phyloP scores from a whole-genome alignment of 768 basidiomycete species.

The Suillus lakei region DNA sequence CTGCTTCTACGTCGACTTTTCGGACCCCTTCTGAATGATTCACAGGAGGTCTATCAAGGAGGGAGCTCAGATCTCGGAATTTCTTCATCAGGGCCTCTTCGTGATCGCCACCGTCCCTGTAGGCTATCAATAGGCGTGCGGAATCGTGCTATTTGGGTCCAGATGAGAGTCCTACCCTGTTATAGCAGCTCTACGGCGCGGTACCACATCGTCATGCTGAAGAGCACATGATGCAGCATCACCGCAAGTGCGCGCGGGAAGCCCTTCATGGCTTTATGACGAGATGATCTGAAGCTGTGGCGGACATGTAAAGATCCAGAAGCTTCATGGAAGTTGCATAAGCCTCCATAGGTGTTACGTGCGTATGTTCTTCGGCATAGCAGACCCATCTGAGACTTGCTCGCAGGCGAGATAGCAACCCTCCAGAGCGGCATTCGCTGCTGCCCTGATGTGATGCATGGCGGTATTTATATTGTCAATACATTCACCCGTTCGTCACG shows the following conservation, averaged over 20 bases:
- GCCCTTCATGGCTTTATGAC: not conserved
- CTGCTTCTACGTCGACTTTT: not conserved
- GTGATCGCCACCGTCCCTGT: not conserved
- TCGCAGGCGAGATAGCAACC: no score
- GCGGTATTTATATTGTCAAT: not conserved
- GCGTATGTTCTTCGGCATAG: not conserved
- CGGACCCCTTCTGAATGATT: not conserved
- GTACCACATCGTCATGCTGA: slow-evolving; percentile 3
- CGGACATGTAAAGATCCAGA: slow-evolving; percentile 6
- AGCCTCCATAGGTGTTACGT: not conserved
- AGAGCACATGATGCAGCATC: slow-evolving; percentile 18
- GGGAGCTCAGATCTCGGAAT: not conserved
- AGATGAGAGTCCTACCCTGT: slow-evolving; percentile 33
- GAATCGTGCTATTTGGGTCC: slow-evolving; percentile 26
- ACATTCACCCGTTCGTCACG: not conserved
- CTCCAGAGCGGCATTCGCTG: not conserved
- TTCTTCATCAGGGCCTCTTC: not conserved
- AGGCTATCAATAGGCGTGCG: slow-evolving; percentile 1
- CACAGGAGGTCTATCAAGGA: not conserved
- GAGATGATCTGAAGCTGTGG: slow-evolving; percentile 2
- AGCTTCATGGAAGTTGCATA: slow-evolving; percentile 10
- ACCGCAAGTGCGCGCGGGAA: slow-evolving; percentile 11
- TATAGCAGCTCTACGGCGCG: slow-evolving; percentile 35
- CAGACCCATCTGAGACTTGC: not conserved
- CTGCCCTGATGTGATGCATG: not conserved